Percentiles rank a stretch among this genome's conserved stretches.
Conservation (phyloP, 306 rosid species). For the Casuarina glauca region DNA sequence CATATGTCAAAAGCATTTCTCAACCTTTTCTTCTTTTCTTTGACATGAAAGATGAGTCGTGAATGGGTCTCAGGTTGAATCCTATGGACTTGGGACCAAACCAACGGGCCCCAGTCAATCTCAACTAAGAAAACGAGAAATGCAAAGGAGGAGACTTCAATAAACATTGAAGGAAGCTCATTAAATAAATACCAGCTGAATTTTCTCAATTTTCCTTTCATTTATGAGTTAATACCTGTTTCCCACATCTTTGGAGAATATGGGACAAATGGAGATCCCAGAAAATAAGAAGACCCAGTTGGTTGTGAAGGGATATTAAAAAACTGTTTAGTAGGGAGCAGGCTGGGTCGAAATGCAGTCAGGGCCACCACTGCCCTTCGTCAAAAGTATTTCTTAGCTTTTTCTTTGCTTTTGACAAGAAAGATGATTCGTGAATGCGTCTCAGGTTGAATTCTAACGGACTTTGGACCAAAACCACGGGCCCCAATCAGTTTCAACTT, state of each 20-base stretch:
- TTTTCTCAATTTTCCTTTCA: too few species aligned
- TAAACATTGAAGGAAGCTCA: too few species aligned
- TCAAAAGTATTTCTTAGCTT: not conserved
- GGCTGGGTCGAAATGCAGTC: not conserved
- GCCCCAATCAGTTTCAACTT: too few species aligned
- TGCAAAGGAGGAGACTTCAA: too few species aligned
- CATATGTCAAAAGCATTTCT: not conserved
- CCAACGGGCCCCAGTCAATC: not conserved
- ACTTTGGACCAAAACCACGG: too few species aligned
- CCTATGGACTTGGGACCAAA: not conserved
- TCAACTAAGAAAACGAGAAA: too few species aligned
- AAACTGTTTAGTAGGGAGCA: not conserved
- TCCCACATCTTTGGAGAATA: too few species aligned
- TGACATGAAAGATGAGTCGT: not conserved
- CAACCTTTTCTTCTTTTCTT: not conserved
- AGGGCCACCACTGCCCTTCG: not conserved
- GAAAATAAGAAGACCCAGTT: not conserved
- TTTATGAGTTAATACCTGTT: too few species aligned
- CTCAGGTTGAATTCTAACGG: too few species aligned
- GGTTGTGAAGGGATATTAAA: not conserved
- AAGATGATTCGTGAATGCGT: not conserved
- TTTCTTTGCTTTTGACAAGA: not conserved
- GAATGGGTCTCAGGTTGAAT: not conserved
- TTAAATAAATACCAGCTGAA: too few species aligned
- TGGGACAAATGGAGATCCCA: too few species aligned